Evolutionary conservation across 2,329 filamentous ascomycete genomes (phyloP).

Genomic region (Aspergillus luchuensis): DNA sequence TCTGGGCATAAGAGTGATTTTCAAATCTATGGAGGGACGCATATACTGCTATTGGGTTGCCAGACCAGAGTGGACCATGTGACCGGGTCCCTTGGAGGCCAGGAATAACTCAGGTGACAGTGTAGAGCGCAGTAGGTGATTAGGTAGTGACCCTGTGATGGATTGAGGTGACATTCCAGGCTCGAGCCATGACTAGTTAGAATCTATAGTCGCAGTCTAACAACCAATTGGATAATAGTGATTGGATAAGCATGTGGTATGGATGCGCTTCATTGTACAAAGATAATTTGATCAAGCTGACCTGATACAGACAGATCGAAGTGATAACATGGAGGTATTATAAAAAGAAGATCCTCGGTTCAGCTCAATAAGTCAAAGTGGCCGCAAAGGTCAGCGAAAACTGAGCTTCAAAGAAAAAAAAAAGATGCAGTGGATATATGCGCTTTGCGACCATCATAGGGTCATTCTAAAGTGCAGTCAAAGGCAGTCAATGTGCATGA

Average conservation of each 20-base stretch:
- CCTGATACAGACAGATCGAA: constrained; percentile 20
- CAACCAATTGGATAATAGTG: constrained; percentile 21
- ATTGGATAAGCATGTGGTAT: constrained; percentile 39
- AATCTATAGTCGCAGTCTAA: too few relatives aligned
- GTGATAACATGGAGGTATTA: constrained; percentile 20
- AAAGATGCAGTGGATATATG: constrained; percentile 11
- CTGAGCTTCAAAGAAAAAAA: constrained; percentile 17
- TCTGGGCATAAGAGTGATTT: too few relatives aligned
- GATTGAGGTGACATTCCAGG: too few relatives aligned
- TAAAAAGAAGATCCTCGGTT: constrained; percentile 2
- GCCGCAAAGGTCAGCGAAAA: not conserved
- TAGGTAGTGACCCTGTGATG: too few relatives aligned
- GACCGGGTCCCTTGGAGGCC: too few relatives aligned
- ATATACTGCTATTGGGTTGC: too few relatives aligned
- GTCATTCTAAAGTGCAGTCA: constrained; percentile 22
- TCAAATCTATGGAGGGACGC: too few relatives aligned
- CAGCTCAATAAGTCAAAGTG: not conserved
- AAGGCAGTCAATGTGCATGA: constrained; percentile 16
- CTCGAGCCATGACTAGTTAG: too few relatives aligned
- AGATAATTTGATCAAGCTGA: constrained; percentile 24
- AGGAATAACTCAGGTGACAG: too few relatives aligned
- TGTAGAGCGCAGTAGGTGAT: too few relatives aligned
- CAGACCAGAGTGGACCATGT: too few relatives aligned
- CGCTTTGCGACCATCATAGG: constrained; percentile 3
- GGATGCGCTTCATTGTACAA: constrained; percentile 46